Conservation (phyloP, 305 asterid genomes). For the Solanum hybrid region DNA sequence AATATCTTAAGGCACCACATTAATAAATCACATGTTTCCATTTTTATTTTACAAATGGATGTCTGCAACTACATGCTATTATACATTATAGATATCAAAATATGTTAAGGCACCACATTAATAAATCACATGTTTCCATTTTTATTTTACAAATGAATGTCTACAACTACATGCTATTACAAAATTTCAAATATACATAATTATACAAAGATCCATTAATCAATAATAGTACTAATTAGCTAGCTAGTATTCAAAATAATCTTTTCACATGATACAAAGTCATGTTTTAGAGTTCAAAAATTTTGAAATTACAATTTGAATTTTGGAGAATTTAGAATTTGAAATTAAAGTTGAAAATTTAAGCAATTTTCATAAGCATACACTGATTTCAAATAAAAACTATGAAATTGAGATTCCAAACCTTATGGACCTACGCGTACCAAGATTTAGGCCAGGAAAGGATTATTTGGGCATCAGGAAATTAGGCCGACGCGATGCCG, state of each 20-base stretch:
- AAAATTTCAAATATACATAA: not conserved
- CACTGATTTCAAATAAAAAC: not conserved
- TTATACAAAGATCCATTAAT: not conserved
- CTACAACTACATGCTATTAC: not conserved
- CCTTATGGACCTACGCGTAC: not conserved
- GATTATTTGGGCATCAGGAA: not conserved
- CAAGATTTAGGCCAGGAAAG: not conserved
- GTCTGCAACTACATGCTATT: not conserved
- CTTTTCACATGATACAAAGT: not conserved
- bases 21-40: not conserved
- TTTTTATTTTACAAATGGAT: not conserved
- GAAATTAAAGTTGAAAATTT: not conserved
- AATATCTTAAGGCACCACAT: not conserved
- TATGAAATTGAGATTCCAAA: not conserved
- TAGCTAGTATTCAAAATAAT: not conserved
- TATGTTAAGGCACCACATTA: not conserved
- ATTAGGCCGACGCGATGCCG: not conserved
- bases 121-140: not conserved
- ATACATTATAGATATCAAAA: not conserved
- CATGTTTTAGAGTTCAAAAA: not conserved
- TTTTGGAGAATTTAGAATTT: not conserved
- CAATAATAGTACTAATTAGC: not conserved
- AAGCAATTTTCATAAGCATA: not conserved
- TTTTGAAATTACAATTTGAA: not conserved
- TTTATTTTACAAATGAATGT: not conserved